Evolutionary conservation across 176 grass and related monocot species (phyloP).

Genomic region (Cymbopogon citratus): DNA sequence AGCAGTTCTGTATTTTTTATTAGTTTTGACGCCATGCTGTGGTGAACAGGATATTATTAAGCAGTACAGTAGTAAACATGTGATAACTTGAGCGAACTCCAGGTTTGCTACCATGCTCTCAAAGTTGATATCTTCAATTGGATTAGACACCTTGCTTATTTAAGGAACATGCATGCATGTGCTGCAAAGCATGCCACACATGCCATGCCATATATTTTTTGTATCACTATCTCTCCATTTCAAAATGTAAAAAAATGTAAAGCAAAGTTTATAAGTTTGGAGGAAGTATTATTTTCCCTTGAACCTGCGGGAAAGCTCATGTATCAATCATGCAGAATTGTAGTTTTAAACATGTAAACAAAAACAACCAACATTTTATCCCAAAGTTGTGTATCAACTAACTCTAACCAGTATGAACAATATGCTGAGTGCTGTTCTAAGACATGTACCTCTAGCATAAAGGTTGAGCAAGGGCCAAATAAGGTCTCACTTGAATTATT

Average conservation of each 20-base stretch:
- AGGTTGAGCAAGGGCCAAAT: background rate
- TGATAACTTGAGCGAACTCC: background rate
- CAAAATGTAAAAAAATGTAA: background rate
- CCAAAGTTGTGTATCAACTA: background rate
- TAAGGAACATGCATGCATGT: background rate
- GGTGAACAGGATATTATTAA: background rate
- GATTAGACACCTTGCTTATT: background rate
- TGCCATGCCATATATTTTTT: background rate
- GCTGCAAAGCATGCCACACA: background rate
- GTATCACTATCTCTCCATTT: background rate
- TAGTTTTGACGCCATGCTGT: background rate
- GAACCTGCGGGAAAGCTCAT: background rate
- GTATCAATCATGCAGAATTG: background rate
- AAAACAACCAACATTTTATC: background rate
- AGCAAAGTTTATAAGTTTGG: background rate
- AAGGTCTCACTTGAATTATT: background rate
- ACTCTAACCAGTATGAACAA: background rate
- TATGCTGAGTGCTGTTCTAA: background rate
- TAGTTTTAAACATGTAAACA: background rate
- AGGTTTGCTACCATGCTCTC: background rate
- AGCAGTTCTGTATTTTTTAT: background rate
- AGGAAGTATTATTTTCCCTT: background rate
- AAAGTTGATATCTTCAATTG: background rate
- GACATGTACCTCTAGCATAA: background rate
- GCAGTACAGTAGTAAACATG: background rate